Evolutionary conservation across 257 asterid genomes (phyloP).

Genomic region (Salvia miltiorrhiza): DNA sequence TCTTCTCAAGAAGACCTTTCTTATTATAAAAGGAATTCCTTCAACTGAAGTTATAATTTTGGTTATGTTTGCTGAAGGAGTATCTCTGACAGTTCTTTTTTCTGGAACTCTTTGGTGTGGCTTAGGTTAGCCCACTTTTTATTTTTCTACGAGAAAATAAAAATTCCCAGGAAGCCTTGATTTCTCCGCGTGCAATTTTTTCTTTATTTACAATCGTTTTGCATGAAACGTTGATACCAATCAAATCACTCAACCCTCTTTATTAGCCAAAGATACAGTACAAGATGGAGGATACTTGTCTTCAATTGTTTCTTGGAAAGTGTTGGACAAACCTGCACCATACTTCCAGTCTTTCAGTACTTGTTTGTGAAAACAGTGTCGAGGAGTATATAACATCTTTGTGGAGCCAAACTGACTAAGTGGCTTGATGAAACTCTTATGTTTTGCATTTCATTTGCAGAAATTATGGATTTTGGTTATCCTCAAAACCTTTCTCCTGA

Average conservation of each 20-base stretch:
- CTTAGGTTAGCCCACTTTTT: neutral
- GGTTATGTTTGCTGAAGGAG: constrained; percentile 6
- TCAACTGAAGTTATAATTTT: neutral
- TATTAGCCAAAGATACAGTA: neutral
- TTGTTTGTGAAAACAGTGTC: neutral
- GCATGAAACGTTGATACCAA: neutral
- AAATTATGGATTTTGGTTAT: constrained; percentile 98
- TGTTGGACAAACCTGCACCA: neutral
- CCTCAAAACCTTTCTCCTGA: constrained; percentile 99
- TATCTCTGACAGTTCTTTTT: neutral
- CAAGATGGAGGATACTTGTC: neutral
- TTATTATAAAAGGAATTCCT: neutral
- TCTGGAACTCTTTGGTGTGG: constrained; percentile 18
- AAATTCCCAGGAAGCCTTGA: neutral
- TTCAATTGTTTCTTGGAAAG: neutral
- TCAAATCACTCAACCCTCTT: constrained; percentile 2
- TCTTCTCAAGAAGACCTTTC: neutral
- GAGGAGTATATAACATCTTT: neutral
- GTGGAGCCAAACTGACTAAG: constrained; percentile 9
- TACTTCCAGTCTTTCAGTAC: neutral
- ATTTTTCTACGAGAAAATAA: neutral
- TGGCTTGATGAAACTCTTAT: constrained; percentile 16
- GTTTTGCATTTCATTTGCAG: constrained; percentile 43
- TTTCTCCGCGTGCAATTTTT: neutral
- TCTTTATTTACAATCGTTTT: neutral